phyloP scores from a whole-genome alignment of 768 basidiomycete genomes.

The Pilatotrama ljubarskyi region DNA sequence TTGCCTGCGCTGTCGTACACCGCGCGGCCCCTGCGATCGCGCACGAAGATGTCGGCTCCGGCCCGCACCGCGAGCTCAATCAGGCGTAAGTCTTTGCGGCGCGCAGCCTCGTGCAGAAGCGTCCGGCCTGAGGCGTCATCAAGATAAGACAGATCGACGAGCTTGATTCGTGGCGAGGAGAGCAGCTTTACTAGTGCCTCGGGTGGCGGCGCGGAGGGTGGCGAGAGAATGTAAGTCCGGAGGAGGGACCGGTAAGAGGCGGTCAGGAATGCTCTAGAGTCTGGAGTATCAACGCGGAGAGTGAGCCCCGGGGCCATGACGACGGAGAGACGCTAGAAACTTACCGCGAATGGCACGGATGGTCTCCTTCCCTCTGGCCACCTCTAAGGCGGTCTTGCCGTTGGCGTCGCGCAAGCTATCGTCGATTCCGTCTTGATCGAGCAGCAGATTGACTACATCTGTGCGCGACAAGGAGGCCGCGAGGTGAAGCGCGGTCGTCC shows the following conservation, averaged over 20 bases:
- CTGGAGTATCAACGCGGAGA: constrained; percentile 39
- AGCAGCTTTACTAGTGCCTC: constrained; percentile 56
- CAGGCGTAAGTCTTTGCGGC: constrained; percentile 74
- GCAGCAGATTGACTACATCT: constrained; percentile 71
- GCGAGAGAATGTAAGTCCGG: constrained; percentile 70
- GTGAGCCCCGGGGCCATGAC: neutral
- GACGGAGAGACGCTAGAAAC: constrained; percentile 18
- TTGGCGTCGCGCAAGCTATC: constrained; percentile 70
- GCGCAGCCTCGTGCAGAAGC: constrained; percentile 84
- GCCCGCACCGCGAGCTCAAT: constrained; percentile 84
- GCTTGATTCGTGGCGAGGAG: constrained; percentile 64
- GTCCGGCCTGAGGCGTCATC: constrained; percentile 78
- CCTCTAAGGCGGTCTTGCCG: constrained; percentile 69
- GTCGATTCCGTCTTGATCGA: constrained; percentile 79
- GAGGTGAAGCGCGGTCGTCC: constrained; percentile 72
- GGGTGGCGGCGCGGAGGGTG: constrained; percentile 37
- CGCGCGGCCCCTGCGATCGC: constrained; percentile 71
- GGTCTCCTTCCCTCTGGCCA: constrained; percentile 69
- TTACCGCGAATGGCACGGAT: constrained; percentile 68
- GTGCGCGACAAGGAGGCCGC: constrained; percentile 70
- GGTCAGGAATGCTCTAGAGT: constrained; percentile 74
- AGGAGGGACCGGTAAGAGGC: constrained; percentile 75
- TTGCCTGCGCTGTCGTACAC: constrained; percentile 69
- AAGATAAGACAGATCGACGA: constrained; percentile 76
- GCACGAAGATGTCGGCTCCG: constrained; percentile 87